These are phyloP conservation scores for Mycena belliarum DNA, from an alignment of 768 basidiomycete genomes.

Conservation along the genomic window DNA sequence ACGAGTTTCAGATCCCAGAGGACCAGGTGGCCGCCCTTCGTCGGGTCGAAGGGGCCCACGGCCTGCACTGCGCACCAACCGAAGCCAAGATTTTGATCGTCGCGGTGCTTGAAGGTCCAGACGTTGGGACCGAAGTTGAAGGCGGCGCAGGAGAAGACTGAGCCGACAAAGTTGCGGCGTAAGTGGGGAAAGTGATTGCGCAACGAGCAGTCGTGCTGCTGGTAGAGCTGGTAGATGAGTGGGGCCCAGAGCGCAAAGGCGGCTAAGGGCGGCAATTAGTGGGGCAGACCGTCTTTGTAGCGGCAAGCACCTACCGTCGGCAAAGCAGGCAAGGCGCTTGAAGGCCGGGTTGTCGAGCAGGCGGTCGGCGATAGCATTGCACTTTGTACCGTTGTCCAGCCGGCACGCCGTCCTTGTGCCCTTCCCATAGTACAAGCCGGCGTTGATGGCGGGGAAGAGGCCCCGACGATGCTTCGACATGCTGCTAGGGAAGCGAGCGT, in stretches of 20 bases:
- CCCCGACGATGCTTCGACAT: not conserved
- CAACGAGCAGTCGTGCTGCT: not conserved
- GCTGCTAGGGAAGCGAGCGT: not conserved
- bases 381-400: not conserved
- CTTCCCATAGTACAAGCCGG: not conserved
- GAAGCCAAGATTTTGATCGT: constrained; percentile 31
- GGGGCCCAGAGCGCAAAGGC: not conserved
- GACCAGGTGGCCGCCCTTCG: constrained; percentile 29
- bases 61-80: constrained; percentile 34
- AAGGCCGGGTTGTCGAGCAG: not conserved
- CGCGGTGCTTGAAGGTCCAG: constrained; percentile 33
- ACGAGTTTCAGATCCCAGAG: constrained; percentile 19
- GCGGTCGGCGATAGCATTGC: not conserved
- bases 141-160: constrained; percentile 23
- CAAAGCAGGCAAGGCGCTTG: not conserved
- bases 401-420: not conserved
- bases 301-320: not conserved
- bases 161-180: constrained; percentile 19
- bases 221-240: not conserved
- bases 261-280: not conserved
- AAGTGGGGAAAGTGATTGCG: not conserved
- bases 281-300: not conserved
- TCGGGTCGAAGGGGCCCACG: constrained; percentile 28
- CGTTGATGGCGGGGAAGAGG: not conserved
- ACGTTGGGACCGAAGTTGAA: constrained; percentile 38